Conservation (phyloP, 2,329 filamentous ascomycete species). For the Clonostachys solani region DNA sequence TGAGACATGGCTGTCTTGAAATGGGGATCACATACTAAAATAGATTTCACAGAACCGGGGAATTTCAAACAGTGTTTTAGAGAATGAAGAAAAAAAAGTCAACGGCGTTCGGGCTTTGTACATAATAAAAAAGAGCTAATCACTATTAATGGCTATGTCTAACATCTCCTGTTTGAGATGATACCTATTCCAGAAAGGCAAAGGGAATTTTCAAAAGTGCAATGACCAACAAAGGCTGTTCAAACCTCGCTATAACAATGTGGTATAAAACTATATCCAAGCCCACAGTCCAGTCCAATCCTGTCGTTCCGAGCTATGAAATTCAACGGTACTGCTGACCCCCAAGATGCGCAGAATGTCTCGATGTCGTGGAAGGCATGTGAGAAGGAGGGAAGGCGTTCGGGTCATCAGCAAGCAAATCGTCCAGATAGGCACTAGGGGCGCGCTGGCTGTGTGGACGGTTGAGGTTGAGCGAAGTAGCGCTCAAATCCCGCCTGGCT, state of each 20-base stretch:
- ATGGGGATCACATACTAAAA: neutral
- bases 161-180: too few relatives aligned
- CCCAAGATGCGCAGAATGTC: too few relatives aligned
- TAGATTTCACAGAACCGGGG: neutral
- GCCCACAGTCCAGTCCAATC: too few relatives aligned
- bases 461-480: slow-evolving; percentile 63
- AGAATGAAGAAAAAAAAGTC: slow-evolving; percentile 5
- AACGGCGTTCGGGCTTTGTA: neutral
- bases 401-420: slow-evolving; percentile 76
- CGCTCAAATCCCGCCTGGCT: slow-evolving; percentile 47
- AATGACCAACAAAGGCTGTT: too few relatives aligned
- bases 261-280: too few relatives aligned
- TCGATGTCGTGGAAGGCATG: slow-evolving; percentile 13
- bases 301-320: too few relatives aligned
- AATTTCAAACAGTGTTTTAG: neutral
- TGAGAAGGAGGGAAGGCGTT: slow-evolving; percentile 40
- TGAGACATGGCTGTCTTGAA: slow-evolving; percentile 6
- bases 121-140: neutral
- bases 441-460: slow-evolving; percentile 59
- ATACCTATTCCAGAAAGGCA: too few relatives aligned
- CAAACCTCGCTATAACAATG: too few relatives aligned
- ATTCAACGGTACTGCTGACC: too few relatives aligned
- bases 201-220: too few relatives aligned
- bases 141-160: too few relatives aligned
- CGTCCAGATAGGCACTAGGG: slow-evolving; percentile 86